Percentiles rank a stretch among this genome's conserved stretches.
Conservation (phyloP, 2,329 filamentous ascomycete genomes). For the Phoma herbarum region DNA sequence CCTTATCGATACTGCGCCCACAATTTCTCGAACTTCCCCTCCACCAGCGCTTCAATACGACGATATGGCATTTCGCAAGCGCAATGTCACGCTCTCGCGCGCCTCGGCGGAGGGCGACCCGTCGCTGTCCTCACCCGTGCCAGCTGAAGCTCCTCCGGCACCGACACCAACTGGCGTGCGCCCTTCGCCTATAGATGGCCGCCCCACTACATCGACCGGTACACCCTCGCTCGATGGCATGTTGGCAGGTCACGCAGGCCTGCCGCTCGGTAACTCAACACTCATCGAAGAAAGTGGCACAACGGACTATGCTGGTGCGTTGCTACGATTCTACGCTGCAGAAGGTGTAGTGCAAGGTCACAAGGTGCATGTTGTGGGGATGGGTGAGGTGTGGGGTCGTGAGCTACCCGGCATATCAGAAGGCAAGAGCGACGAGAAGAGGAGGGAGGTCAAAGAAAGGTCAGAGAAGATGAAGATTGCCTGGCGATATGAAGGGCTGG, state of each 20-base stretch:
- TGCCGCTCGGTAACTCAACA: conserved; percentile 81
- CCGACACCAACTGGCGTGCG: conserved; percentile 64
- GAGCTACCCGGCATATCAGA: conserved; percentile 79
- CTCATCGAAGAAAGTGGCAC: conserved; percentile 89
- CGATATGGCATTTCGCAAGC: conserved; percentile 73
- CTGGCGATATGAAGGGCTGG: conserved; percentile 91
- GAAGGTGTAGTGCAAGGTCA: conserved; percentile 94
- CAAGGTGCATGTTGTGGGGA: conserved; percentile 82
- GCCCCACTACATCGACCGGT: conserved; percentile 89
- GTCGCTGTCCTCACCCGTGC: conserved; percentile 19
- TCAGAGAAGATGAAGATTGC: conserved; percentile 92
- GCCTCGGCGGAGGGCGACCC: conserved; percentile 34
- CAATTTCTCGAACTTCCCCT: conserved; percentile 16
- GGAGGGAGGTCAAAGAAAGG: conserved; percentile 45
- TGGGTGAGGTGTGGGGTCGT: conserved; percentile 80
- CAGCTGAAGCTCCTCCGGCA: conserved; percentile 25
- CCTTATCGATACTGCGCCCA: conserved; percentile 14
- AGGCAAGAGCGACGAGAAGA: conserved; percentile 48
- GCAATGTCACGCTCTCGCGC: conserved; percentile 66
- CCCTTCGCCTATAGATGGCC: conserved; percentile 87
- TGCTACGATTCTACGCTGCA: conserved; percentile 89
- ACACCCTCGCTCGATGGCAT: conserved; percentile 84
- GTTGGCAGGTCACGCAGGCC: conserved; percentile 84
- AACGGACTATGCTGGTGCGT: conserved; percentile 87
- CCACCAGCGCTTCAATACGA: background rate